Percentiles rank a stretch among this genome's conserved stretches.
phyloP scores from a whole-genome alignment of 345 rosid species.

The Camelina hispida region DNA sequence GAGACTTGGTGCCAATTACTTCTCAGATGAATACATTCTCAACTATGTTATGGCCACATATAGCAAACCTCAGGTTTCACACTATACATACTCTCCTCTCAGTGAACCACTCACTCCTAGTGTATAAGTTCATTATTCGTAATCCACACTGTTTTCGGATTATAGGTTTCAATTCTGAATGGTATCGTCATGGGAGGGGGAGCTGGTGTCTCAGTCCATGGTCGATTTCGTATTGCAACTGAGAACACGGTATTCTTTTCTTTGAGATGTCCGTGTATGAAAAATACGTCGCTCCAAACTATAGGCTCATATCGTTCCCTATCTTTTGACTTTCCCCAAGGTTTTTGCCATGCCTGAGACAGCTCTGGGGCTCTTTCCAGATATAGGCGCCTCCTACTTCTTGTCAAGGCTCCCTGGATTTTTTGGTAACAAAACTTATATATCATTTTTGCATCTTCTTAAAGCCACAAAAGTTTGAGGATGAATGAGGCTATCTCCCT shows the following conservation, averaged over 20 bases:
- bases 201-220: slow-evolving; percentile 75
- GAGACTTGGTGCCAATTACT: slow-evolving; percentile 60
- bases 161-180: slow-evolving; percentile 72
- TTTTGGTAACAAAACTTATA: slow-evolving; percentile 56
- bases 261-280: slow-evolving; percentile 16
- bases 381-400: slow-evolving; percentile 82
- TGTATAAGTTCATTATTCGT: background rate
- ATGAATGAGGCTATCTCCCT: slow-evolving; percentile 1
- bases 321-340: slow-evolving; percentile 46
- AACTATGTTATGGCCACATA: slow-evolving; percentile 75
- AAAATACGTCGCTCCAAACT: background rate
- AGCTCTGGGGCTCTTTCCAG: slow-evolving; percentile 86
- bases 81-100: background rate
- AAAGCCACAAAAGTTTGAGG: background rate
- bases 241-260: slow-evolving; percentile 64
- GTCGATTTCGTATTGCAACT: slow-evolving; percentile 78
- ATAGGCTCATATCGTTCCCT: background rate
- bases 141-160: background rate
- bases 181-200: slow-evolving; percentile 97
- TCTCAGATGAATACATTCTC: slow-evolving; percentile 58
- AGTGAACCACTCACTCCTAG: background rate
- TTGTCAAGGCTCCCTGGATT: slow-evolving; percentile 88
- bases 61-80: slow-evolving; percentile 67
- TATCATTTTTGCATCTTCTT: background rate
- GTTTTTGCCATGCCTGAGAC: slow-evolving; percentile 93